These are phyloP conservation scores for Uncinocarpus reesii DNA, from an alignment of 2,329 filamentous ascomycete species.

Conservation along the genomic window DNA sequence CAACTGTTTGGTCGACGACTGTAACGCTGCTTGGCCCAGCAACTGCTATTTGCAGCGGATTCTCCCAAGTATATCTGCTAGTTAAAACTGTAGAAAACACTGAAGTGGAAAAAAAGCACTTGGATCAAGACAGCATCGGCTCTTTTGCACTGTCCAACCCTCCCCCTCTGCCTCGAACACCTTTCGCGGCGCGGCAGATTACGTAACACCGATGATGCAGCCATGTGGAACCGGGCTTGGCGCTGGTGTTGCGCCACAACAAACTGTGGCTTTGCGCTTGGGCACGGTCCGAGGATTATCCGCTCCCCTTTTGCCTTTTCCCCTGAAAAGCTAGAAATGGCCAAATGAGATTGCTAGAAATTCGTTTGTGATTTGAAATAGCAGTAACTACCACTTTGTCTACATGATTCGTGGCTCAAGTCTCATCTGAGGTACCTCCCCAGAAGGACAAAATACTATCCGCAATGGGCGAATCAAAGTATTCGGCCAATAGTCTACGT, in stretches of 20 bases:
- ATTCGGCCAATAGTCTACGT: conserved; percentile 22
- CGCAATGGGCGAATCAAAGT: conserved; percentile 26
- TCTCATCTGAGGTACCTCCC: conserved; percentile 13
- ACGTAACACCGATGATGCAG: conserved; percentile 14
- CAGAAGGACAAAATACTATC: conserved; percentile 32
- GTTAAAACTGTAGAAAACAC: background rate
- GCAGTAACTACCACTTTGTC: background rate
- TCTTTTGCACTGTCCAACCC: background rate
- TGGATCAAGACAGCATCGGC: background rate
- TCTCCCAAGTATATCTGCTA: background rate
- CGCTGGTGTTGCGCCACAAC: background rate
- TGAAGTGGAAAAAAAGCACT: background rate
- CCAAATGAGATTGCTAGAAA: too few species aligned
- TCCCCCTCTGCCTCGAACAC: conserved; percentile 4
- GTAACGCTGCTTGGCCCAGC: background rate
- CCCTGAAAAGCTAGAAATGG: too few species aligned
- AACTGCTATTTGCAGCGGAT: background rate
- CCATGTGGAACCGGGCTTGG: conserved; percentile 6
- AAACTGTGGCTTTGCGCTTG: background rate
- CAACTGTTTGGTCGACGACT: background rate
- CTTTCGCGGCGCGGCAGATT: conserved; percentile 7
- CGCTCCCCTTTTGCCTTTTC: background rate
- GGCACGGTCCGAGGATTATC: conserved; percentile 4
- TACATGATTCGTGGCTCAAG: background rate
- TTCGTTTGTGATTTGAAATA: too few species aligned